Evolutionary conservation across 192 early-diverging fungal genomes (phyloP), one percentile per base, ranked within the genome.

Genomic region (Haplosporangium gracile): DNA sequence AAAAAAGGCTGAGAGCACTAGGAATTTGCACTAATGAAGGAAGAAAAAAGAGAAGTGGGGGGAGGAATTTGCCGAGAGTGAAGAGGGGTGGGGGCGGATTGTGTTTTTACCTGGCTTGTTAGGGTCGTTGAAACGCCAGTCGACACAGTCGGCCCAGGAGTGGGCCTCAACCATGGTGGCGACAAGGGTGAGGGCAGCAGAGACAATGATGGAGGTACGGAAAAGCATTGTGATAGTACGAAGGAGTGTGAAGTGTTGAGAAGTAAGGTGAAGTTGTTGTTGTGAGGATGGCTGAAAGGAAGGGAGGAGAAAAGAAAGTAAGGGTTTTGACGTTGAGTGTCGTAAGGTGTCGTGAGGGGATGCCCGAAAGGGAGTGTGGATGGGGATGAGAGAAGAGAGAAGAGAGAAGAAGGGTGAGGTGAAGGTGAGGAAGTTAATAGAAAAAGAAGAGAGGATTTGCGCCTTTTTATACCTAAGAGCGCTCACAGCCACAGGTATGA

Each of bases 131-230:
- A 77, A 77, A 2, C 78, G 78, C 83, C 83, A 85, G 83, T 85
- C 83, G 47, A 85, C 78, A 53, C 83, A 85, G 75, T 85, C 83
- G 26, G 83, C 83, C 83, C 83, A 85, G 38, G 83, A 85, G 40
- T 85, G 83, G 29, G 83, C 74, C 29, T 85, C 75, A 29, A 34
- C 70, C 57, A 80, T 53, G n/a, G 78, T 76, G 49, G 78, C 83
- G 26, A 85, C 15, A 34, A 85, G 70, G 32, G 83, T 78, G 24
- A 85, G 70, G 15, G 75, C 70, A 24, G 78, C 75, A 68, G 78
- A 72, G 7, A 78, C 78, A 18, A 85, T 76, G 74, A 85, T 10
- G 20, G 83, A 40, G 29, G 74, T 55, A 42, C 74, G 77, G 68
- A 84, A 68, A n/a, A 84, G 22, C 82, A 84, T 84, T 8, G 51